Evolutionary conservation across 139 green algal genomes (phyloP), one percentile per base, ranked within the genome.

Genomic region (Ostreobium quekettii): DNA sequence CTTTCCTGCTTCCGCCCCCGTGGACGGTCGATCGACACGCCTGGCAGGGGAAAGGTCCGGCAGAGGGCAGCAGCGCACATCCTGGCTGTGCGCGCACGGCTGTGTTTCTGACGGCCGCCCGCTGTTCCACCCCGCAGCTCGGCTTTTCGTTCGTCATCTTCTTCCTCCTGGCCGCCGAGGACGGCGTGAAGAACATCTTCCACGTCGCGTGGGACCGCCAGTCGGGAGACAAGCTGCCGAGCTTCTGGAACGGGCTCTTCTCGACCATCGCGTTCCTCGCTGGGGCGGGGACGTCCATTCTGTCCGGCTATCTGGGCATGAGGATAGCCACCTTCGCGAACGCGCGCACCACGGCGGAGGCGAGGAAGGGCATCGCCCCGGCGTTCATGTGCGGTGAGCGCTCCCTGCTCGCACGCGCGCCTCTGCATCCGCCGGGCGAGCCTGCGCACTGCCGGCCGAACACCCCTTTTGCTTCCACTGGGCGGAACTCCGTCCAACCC

Each of bases 271-370:
- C 93, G 61, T 99, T 99, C 82, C 63, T 95, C 11, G 63, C 97
- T 3, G 93, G 93, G 47, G 93, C 83, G 7, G 32, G 73, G 31
- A 98, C 93, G 2, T 97, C 91, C 60, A 90, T 93, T 59, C 48
- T 95, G 4, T 96, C 84, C 7, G 93, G 93, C 36, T 98, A 90
- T 79, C 76, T 98, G 31, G 89, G 93, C 76, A 98, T 98, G 92
- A 88, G 82, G 74, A 97, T 98, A 57, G 93, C 93, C 42, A 97
- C 91, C 1, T 98, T 95, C 64, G 93, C 93, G 70, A 99, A 99
- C 71, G 93, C 90, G 8, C 77, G 93, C 19, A 96, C 88, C 2
- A 83, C 93, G 1, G 71, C 98, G n/a, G 86, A 99, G 81, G 93
- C 93, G 6, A 83, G 90, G 71, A 95, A 95, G 82, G 91, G 93